Evolutionary conservation across 805 yeast species (phyloP), one percentile per base, ranked within the genome.

Genomic region (Kodamaea lidongshanica): DNA sequence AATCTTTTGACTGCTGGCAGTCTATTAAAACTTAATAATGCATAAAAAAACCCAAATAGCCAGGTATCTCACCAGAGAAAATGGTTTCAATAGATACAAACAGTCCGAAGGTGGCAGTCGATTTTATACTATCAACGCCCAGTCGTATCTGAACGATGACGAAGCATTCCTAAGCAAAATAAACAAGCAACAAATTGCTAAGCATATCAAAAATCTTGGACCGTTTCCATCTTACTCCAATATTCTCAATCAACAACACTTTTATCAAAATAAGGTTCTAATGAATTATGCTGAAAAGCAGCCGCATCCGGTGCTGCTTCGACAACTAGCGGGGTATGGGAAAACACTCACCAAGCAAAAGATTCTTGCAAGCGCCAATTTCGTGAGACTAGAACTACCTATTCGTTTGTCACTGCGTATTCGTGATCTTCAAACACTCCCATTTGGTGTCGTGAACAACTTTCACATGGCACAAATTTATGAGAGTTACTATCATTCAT

Each of bases 251-350:
- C 70, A 72, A 13, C 88, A 84, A 48, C 96, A 87, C 50, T 89
- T 83, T 54, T 89, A 85, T 50, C 96, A 87, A 44, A 82, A 82
- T 47, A 74, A 77, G 12, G 72, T 79, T 4, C 60, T 86, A 35
- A 56, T 74, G 46, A 65, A 67, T 20, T 84, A 82, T 72, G 64
- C 76, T 23, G 63, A 70, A 28, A 72, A 76, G 40, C 50, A 50
- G n/a, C 88, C 95, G 0, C 86, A 85, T 51, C 95, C 97, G 0
- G 94, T 89, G 13, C 79, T 95, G 1, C 54, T 92, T n/a, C 66
- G 85, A 30, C 96, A 89, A 46, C 57, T 89, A 42, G 95, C 96
- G 2, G 86, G 86, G 23, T 89, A 81, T 50, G 96, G 96, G 27
- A 79, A 79, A 44, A 72, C 71, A 19, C 55, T 89, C 30, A 82